Percentiles rank a stretch among this genome's conserved stretches.
phyloP scores from a whole-genome alignment of 257 asterid species.

The Solanum raphanifolium region DNA sequence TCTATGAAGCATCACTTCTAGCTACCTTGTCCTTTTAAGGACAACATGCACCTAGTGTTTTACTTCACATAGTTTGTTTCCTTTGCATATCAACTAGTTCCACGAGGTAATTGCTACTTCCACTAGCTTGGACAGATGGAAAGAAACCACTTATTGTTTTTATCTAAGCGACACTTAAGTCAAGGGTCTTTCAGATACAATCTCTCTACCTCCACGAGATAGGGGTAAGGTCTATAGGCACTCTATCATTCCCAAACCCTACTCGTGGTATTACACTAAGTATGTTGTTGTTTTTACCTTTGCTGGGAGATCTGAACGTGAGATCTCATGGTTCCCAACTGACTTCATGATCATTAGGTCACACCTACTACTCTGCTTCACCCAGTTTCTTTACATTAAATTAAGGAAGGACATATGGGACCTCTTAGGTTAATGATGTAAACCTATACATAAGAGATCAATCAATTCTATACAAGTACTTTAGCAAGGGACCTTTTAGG shows the following conservation, averaged over 20 bases:
- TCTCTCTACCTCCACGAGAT: background rate
- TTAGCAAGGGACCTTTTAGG: background rate
- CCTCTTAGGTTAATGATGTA: background rate
- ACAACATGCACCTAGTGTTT: background rate
- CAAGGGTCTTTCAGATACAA: background rate
- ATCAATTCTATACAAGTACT: background rate
- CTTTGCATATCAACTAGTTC: background rate
- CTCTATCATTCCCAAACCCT: accelerated
- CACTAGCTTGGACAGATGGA: background rate
- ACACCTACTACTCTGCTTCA: background rate
- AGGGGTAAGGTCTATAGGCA: background rate
- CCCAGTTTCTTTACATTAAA: background rate
- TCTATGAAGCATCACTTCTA: background rate
- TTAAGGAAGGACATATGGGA: background rate
- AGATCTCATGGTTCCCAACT: background rate
- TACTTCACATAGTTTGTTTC: background rate
- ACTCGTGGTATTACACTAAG: background rate
- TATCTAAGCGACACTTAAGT: background rate
- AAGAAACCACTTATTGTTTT: background rate
- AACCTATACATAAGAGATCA: background rate
- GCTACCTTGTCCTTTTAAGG: background rate
- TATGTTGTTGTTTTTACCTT: background rate
- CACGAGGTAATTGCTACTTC: background rate
- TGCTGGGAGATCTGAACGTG: background rate
- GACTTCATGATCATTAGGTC: background rate